A percentile compares a stretch with the other conserved stretches of the same genome.
Conservation (phyloP, 2,329 filamentous ascomycete species). For the Bipolaris gigantea region DNA sequence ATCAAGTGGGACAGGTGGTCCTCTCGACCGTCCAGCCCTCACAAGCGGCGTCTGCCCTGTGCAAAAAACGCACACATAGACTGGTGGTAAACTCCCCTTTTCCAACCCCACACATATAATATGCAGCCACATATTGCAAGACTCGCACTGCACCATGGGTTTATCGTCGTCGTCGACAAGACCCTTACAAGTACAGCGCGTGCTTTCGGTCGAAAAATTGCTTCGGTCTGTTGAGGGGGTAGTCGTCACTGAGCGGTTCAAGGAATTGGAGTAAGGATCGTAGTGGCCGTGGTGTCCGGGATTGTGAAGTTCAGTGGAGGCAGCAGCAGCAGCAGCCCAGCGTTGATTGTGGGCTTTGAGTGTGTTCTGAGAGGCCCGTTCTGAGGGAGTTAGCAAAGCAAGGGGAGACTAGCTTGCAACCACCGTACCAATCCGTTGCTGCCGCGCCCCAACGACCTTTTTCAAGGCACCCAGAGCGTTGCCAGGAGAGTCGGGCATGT, state of each 20-base stretch:
- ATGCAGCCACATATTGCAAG: slow-evolving; percentile 65
- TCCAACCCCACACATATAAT: slow-evolving; percentile 60
- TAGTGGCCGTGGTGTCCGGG: slow-evolving; percentile 27
- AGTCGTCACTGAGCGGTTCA: slow-evolving; percentile 50
- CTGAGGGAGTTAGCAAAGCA: slow-evolving; percentile 25
- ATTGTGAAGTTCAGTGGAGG: slow-evolving; percentile 38
- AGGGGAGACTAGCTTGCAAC: background rate
- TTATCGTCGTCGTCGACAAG: slow-evolving; percentile 52
- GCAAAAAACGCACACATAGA: slow-evolving; percentile 47
- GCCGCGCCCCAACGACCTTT: slow-evolving; percentile 45
- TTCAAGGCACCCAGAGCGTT: slow-evolving; percentile 48
- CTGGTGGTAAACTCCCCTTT: slow-evolving; percentile 48
- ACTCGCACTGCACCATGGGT: slow-evolving; percentile 65
- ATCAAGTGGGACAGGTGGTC: slow-evolving; percentile 7
- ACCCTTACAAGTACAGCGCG: slow-evolving; percentile 61
- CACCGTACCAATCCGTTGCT: slow-evolving; percentile 39
- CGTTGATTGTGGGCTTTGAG: slow-evolving; percentile 50
- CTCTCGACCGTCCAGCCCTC: slow-evolving; percentile 14
- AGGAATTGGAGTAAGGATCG: slow-evolving; percentile 45
- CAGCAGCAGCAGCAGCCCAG: slow-evolving; percentile 50
- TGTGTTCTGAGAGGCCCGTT: slow-evolving; percentile 40
- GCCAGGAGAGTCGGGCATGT: slow-evolving; percentile 38
- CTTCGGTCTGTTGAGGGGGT: slow-evolving; percentile 59
- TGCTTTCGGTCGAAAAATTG: slow-evolving; percentile 54
- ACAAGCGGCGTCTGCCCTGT: slow-evolving; percentile 31